Evolutionary conservation across 805 yeast genomes (phyloP).

Genomic region (Spathaspora passalidarum): DNA sequence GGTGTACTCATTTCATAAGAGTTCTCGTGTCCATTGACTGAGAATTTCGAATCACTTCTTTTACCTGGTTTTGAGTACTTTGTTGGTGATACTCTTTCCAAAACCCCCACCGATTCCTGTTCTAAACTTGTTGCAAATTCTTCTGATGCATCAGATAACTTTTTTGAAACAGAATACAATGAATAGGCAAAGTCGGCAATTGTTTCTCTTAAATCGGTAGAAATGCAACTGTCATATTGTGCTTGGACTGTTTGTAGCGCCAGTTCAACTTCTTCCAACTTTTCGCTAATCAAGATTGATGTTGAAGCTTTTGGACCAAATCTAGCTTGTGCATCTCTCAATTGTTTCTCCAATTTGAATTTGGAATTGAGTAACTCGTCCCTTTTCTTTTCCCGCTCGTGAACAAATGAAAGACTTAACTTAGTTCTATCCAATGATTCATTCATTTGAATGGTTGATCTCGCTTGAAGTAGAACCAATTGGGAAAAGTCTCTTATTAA

Average conservation of each 20-base stretch:
- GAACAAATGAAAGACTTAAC: constrained; percentile 42
- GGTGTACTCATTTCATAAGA: constrained; percentile 5
- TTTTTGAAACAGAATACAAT: constrained; percentile 26
- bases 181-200: constrained; percentile 40
- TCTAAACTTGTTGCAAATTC: constrained; percentile 7
- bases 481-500: constrained; percentile 40
- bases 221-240: constrained; percentile 48
- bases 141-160: constrained; percentile 22
- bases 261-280: constrained; percentile 48
- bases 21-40: not conserved
- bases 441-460: constrained; percentile 30
- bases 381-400: constrained; percentile 49
- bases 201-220: constrained; percentile 42
- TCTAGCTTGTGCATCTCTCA: constrained; percentile 43
- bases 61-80: constrained; percentile 4
- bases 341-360: constrained; percentile 31
- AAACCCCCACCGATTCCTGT: not conserved
- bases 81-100: constrained; percentile 7
- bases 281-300: constrained; percentile 45
- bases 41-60: not conserved
- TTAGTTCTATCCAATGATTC: constrained; percentile 45
- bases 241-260: constrained; percentile 52
- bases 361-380: constrained; percentile 36
- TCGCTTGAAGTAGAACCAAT: constrained; percentile 36
- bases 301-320: constrained; percentile 43